These are phyloP conservation scores for Ophiostoma perfectum DNA, from an alignment of 2,329 filamentous ascomycete species.

Conservation along the genomic window DNA sequence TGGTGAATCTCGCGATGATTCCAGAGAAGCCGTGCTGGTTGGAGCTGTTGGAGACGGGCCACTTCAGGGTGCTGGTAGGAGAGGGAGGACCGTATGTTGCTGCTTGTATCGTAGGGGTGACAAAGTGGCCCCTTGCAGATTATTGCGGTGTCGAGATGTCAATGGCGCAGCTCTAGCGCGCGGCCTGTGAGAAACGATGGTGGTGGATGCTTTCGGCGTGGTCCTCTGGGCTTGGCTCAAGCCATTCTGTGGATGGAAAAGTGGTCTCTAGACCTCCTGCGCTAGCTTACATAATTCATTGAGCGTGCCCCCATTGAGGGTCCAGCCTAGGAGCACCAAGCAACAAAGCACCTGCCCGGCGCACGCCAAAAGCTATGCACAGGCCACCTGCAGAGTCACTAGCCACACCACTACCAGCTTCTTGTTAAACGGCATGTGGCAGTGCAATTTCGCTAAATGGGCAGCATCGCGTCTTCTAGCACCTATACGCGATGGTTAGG, in stretches of 20 bases:
- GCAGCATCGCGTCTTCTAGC: constrained; percentile 20
- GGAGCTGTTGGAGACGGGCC: constrained; percentile 13
- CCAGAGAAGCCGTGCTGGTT: background rate
- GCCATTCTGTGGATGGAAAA: constrained; percentile 13
- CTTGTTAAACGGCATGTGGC: constrained; percentile 15
- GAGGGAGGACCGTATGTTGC: background rate
- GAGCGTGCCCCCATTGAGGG: background rate
- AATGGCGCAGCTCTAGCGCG: constrained; percentile 9
- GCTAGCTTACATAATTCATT: background rate
- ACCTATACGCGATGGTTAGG: constrained; percentile 19
- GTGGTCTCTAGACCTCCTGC: constrained; percentile 16
- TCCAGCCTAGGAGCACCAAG: background rate
- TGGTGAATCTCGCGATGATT: background rate
- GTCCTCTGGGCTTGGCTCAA: background rate
- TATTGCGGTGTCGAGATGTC: constrained; percentile 9
- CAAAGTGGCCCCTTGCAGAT: constrained; percentile 16
- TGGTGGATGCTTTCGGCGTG: constrained; percentile 8
- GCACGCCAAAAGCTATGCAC: background rate
- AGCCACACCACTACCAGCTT: constrained; percentile 17
- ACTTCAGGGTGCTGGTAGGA: background rate
- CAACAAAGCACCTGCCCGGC: background rate
- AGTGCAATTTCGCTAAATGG: constrained; percentile 20
- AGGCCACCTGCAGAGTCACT: background rate
- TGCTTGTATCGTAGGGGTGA: background rate
- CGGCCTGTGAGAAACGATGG: constrained; percentile 11